A percentile compares a stretch with the other conserved stretches of the same genome.
These are phyloP conservation scores for Leccinum truebloodii DNA, from an alignment of 768 basidiomycete species.

Conservation along the genomic window DNA sequence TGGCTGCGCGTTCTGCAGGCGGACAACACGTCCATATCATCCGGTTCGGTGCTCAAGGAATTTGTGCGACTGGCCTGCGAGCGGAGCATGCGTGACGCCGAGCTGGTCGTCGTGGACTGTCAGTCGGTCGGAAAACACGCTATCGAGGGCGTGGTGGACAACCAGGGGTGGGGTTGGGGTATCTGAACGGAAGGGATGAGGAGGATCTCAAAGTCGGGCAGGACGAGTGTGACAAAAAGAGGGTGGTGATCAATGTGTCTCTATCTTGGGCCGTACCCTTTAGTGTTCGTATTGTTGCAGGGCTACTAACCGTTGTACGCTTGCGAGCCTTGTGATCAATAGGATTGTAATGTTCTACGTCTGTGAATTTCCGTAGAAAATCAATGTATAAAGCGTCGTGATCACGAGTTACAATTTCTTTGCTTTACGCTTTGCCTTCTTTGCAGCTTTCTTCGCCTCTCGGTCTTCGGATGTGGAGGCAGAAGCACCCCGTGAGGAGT, in stretches of 20 bases:
- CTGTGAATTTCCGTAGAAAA: constrained; percentile 13
- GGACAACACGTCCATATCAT: constrained; percentile 74
- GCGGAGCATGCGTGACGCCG: constrained; percentile 51
- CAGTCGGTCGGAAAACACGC: constrained; percentile 61
- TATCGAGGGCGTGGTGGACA: constrained; percentile 58
- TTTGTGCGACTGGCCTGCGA: constrained; percentile 60
- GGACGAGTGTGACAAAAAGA: constrained; percentile 75
- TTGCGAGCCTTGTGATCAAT: constrained; percentile 15
- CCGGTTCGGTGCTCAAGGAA: constrained; percentile 54
- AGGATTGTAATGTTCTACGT: constrained; percentile 13
- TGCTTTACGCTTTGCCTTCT: constrained; percentile 38
- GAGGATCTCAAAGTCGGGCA: constrained; percentile 69
- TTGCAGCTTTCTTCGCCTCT: constrained; percentile 29
- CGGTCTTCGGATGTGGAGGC: constrained; percentile 23
- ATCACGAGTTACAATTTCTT: constrained; percentile 22
- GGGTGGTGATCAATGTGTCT: constrained; percentile 62
- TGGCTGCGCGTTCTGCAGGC: constrained; percentile 66
- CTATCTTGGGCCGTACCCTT: constrained; percentile 31
- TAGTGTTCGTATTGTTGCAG: constrained; percentile 19
- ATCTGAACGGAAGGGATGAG: constrained; percentile 68
- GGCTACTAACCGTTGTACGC: constrained; percentile 16
- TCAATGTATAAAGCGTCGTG: constrained; percentile 15
- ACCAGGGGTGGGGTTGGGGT: constrained; percentile 61
- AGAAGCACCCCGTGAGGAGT: constrained; percentile 20
- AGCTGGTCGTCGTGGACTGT: constrained; percentile 74